Evolutionary conservation across 306 rosid species (phyloP), one percentile per base, ranked within the genome.

Genomic region (Aeschynomene evenia): DNA sequence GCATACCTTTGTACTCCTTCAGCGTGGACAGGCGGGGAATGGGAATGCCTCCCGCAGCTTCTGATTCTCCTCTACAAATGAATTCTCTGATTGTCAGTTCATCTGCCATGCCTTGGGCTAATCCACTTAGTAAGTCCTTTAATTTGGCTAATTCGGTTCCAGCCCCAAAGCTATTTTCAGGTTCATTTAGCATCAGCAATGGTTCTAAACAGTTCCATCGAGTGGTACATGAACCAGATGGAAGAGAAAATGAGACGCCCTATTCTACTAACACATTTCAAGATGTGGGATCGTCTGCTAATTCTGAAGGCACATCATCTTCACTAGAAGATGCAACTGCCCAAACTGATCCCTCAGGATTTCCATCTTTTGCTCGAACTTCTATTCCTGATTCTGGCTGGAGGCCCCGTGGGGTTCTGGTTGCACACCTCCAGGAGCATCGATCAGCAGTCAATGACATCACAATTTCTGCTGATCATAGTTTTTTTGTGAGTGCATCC

Each of bases 391-490:
- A 94, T 76, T 88, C 97, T 50, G 98, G 97, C 59, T 94, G 98
- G 98, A 86, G 90, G 79, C 98, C 98, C 3, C 92, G 90, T 31
- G 98, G 98, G 37, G 96, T 94, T 60, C 78, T 94, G 85, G 94
- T 90, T 82, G 98, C 97, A 18, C 98, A 94, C 80, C 95, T 94
- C 59, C 98, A 94, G 81, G 98, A 94, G 86, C 98, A 94, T 63
- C 91, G 87, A 39, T 86, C 98, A 40, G 91, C 97, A 13, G 96
- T 94, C 63, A 90, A 87, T 76, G 89, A 94, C 81, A 73, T 94
- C 80, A 92, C 97, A n/a, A 68, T 88, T 78, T 90, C 97, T 72
- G 79, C 92, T 40, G 98, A 94, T 82, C 90, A 90, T 50, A 88
- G 91, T 65, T 94, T 94, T 74, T 94, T 93, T 71, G 86, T 90